phyloP scores from a whole-genome alignment of 352 stramenopile genomes.

The Phytophthora rubi region DNA sequence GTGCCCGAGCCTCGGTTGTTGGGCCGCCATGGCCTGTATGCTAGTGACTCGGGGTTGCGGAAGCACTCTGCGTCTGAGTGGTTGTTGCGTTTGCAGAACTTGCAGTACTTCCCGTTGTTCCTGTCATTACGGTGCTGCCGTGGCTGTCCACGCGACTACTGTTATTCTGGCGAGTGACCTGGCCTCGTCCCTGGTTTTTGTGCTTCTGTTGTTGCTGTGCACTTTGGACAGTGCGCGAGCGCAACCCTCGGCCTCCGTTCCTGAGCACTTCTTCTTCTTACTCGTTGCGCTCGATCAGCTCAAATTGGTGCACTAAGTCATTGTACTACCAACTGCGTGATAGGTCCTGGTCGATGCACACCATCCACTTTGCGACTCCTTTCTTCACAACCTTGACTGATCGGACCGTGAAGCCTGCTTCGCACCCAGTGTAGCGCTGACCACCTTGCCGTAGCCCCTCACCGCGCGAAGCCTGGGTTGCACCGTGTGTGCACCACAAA shows the following conservation, averaged over 20 bases:
- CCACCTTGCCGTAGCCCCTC: not conserved
- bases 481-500: not conserved
- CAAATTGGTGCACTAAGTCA: conserved; percentile 6
- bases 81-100: conserved; percentile 10
- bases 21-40: conserved; percentile 3
- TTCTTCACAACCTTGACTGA: not conserved
- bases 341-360: not conserved
- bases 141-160: conserved; percentile 1
- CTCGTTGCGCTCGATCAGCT: conserved; percentile 1
- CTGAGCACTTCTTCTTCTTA: conserved; percentile 3
- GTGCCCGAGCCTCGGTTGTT: conserved; percentile 1
- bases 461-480: not conserved
- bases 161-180: not conserved
- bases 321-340: conserved; percentile 14
- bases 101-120: conserved; percentile 7
- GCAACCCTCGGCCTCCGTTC: not conserved
- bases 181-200: not conserved
- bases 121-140: not conserved
- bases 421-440: not conserved
- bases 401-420: not conserved
- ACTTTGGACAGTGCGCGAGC: not conserved
- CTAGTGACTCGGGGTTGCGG: conserved; percentile 8
- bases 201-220: not conserved
- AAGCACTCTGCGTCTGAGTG: not conserved
- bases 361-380: not conserved